Evolutionary conservation across 306 rosid genomes (phyloP).

Genomic region (Ochetophila trinervis): DNA sequence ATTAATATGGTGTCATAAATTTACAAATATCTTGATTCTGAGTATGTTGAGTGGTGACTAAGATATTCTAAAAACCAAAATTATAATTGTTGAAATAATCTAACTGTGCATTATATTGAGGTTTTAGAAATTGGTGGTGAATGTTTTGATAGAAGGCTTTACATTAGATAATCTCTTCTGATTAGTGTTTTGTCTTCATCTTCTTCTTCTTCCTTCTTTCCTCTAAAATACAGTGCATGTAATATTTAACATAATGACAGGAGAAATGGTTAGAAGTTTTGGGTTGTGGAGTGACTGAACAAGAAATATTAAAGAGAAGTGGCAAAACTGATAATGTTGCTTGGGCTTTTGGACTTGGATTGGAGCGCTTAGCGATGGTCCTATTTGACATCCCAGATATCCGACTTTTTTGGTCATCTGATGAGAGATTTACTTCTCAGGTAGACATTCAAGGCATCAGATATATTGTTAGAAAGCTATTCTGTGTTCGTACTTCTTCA

Average conservation of each 20-base stretch:
- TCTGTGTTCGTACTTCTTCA: slow-evolving; percentile 14
- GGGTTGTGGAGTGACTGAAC: slow-evolving; percentile 98
- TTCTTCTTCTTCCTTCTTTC: neutral
- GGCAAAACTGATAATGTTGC: slow-evolving; percentile 77
- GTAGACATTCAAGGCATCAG: slow-evolving; percentile 37
- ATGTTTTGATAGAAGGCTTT: neutral
- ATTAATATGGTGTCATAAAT: too few species aligned
- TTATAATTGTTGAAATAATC: neutral
- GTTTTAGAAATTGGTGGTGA: too few species aligned
- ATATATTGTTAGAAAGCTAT: slow-evolving; percentile 15
- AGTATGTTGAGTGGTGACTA: too few species aligned
- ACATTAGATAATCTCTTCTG: neutral
- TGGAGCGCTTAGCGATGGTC: slow-evolving; percentile 98
- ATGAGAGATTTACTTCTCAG: slow-evolving; percentile 95
- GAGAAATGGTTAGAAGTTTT: slow-evolving; percentile 94
- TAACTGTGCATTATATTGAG: neutral
- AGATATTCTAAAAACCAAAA: neutral
- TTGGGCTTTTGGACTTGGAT: slow-evolving; percentile 98
- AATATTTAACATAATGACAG: slow-evolving; percentile 33
- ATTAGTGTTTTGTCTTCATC: neutral
- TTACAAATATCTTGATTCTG: too few species aligned
- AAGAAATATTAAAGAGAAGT: slow-evolving; percentile 81
- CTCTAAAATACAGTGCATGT: neutral
- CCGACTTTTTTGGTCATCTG: slow-evolving; percentile 90
- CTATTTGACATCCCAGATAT: slow-evolving; percentile 96